Base-by-base conservation (phyloP, 345 rosid genomes). In the Eucalyptus regnans region DNA sequence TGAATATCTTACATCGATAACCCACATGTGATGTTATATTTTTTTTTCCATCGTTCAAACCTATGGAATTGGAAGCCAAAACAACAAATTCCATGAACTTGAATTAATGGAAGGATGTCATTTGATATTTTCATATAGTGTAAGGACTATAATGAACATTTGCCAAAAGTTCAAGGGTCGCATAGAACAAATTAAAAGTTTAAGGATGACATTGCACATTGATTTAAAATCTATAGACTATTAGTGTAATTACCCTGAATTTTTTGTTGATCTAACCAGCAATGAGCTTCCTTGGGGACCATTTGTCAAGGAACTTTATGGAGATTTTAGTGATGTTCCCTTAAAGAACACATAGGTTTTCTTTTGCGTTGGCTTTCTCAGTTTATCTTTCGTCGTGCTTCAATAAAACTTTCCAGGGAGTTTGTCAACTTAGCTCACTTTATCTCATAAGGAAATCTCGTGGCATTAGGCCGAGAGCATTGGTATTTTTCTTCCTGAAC, bases 81-180 rank as follows among this genome's bases (percentile, higher is more conserved):
- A 9, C 12, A 56, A 23, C 12, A 56, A 23, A 23, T 56, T 51
- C 2, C 0, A 0, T 56, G 0, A 56, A 56, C 29, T 56, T 9
- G 62, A 56, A 56, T 56, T 56, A 56, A 23, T 56, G 62, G 29
- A 56, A 56, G 12, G 29, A 23, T 56, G 11, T 22, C 29, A 23
- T 56, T 22, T 0, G 29, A 56, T 23, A 56, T 56, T 56, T 56
- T 56, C 62, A 56, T 20, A 56, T 56, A 22, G 62, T 56, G 27
- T 56, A 23, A 10, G 7, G 14, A 25, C n/a, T 60, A 11, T 12
- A 25, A 25, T 11, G 15, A 23, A 60, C 7, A 2, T 60, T 60
- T 10, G 10, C 0, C 14, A 60, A 60, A 60, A 60, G 7, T 60
- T 60, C 4, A 25, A 1, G n/a, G 15, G 29, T 5, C 7, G 1